Conservation (phyloP, 2,329 filamentous ascomycete species). For the Thielaviopsis populi region DNA sequence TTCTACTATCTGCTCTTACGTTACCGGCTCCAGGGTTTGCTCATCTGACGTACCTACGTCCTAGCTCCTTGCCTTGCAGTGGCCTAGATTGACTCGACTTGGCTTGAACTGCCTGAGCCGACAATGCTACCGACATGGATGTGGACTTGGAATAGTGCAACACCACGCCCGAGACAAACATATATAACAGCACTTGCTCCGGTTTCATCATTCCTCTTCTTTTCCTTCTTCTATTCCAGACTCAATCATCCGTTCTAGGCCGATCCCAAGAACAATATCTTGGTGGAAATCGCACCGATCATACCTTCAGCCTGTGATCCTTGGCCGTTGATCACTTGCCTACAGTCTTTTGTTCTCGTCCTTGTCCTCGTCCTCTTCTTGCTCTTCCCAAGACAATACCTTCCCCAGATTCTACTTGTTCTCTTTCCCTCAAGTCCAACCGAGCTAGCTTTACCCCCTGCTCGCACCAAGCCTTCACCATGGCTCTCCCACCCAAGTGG, state of each 20-base stretch:
- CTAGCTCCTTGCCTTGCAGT: neutral
- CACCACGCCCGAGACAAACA: neutral
- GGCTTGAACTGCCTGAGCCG: neutral
- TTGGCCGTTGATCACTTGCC: neutral
- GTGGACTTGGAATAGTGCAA: neutral
- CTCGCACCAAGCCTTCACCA: constrained; percentile 19
- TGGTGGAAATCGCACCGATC: neutral
- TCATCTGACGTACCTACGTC: constrained; percentile 1
- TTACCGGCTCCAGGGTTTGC: neutral
- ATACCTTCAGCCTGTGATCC: neutral
- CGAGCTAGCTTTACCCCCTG: neutral
- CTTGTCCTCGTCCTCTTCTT: neutral
- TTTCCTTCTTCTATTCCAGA: neutral
- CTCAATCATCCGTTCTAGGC: neutral
- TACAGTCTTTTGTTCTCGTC: neutral
- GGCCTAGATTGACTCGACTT: neutral
- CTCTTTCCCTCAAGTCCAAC: neutral
- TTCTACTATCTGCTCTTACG: neutral
- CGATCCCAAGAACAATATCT: neutral
- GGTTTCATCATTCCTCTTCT: neutral
- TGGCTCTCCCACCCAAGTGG: constrained; percentile 31
- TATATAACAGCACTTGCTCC: neutral
- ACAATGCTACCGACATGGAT: neutral
- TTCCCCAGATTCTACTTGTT: neutral
- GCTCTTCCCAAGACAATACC: neutral